Evolutionary conservation across 2,329 filamentous ascomycete species (phyloP).

Genomic region (Calonectria naviculata): DNA sequence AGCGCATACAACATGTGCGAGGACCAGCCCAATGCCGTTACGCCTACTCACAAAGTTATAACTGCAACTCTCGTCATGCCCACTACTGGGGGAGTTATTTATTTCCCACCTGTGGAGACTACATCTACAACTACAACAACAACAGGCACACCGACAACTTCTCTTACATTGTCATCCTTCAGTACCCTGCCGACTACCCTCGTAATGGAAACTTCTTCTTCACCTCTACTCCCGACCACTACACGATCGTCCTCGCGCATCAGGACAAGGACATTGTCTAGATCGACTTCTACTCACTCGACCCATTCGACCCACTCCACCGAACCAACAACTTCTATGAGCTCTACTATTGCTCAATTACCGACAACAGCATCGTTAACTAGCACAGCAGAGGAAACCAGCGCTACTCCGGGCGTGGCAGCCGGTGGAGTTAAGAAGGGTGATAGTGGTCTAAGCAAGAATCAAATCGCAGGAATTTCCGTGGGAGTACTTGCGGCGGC

Average conservation of each 20-base stretch:
- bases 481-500: constrained; percentile 64
- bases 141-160: background rate
- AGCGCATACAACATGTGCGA: constrained; percentile 70
- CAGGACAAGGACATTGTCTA: background rate
- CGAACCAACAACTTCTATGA: background rate
- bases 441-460: constrained; percentile 44
- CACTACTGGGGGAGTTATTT: constrained; percentile 42
- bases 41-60: constrained; percentile 68
- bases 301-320: background rate
- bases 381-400: constrained; percentile 23
- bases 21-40: constrained; percentile 58
- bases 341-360: background rate
- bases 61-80: constrained; percentile 64
- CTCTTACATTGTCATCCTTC: constrained; percentile 23
- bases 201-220: constrained; percentile 40
- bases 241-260: background rate
- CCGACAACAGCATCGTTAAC: constrained; percentile 24
- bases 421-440: constrained; percentile 29
- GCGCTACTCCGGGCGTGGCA: constrained; percentile 26
- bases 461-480: constrained; percentile 68
- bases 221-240: constrained; percentile 28
- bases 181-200: constrained; percentile 41
- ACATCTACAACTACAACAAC: background rate
- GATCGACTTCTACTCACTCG: background rate
- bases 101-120: constrained; percentile 39